These are phyloP conservation scores for Neurospora sp. DNA, from an alignment of 495 filamentous ascomycete species.

Conservation along the genomic window DNA sequence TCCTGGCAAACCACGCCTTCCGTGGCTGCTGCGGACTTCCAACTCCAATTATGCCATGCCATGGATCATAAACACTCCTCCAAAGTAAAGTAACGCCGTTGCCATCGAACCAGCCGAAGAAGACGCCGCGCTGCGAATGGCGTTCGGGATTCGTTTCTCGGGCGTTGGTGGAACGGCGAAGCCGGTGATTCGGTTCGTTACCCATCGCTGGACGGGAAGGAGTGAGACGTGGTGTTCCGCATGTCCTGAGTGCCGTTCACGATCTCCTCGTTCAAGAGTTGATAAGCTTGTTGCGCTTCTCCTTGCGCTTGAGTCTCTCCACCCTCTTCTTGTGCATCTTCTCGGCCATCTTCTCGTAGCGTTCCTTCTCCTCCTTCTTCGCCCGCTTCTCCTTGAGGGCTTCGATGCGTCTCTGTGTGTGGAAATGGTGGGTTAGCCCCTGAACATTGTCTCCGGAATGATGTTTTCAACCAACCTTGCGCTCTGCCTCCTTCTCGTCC, in stretches of 20 bases:
- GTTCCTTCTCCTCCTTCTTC: constrained; percentile 83
- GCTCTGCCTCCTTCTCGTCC: constrained; percentile 81
- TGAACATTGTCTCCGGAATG: neutral
- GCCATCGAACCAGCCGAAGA: neutral
- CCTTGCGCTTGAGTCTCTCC: constrained; percentile 82
- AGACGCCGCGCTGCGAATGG: neutral
- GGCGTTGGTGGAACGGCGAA: neutral
- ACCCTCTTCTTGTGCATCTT: constrained; percentile 96
- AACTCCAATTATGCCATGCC: neutral
- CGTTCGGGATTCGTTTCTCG: neutral
- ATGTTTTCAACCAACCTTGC: constrained; percentile 49
- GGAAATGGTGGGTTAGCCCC: constrained; percentile 3
- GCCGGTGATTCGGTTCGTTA: neutral
- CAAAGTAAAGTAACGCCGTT: neutral
- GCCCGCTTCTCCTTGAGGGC: constrained; percentile 73
- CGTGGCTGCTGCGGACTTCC: neutral
- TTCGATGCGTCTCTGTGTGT: constrained; percentile 57
- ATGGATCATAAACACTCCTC: neutral
- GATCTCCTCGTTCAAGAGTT: constrained; percentile 57
- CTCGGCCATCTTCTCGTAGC: constrained; percentile 89
- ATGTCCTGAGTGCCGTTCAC: neutral
- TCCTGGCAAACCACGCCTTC: neutral
- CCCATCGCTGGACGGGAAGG: neutral
- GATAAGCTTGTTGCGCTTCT: constrained; percentile 95
- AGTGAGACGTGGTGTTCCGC: neutral